A percentile compares a stretch with the other conserved stretches of the same genome.
Conservation (phyloP, 148 eudicot genomes). For the Diospyros kaki region DNA sequence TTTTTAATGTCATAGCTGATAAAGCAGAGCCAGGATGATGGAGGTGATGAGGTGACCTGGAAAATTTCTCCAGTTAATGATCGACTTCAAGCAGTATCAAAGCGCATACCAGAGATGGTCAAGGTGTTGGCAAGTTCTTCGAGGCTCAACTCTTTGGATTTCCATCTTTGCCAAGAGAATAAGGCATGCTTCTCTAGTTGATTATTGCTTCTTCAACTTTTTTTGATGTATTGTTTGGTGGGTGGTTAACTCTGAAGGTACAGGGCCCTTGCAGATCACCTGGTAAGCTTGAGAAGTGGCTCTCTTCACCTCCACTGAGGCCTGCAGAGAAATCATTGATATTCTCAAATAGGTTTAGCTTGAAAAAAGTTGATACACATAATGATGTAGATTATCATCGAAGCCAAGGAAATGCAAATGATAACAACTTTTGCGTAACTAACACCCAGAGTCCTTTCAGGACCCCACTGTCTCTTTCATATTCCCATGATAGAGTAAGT, state of each 20-base stretch:
- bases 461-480: constrained; percentile 85
- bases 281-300: constrained; percentile 44
- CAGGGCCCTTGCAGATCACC: constrained; percentile 36
- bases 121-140: constrained; percentile 75
- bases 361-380: constrained; percentile 23
- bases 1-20: constrained; percentile 46
- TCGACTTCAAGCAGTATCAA: constrained; percentile 69
- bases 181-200: constrained; percentile 29
- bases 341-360: constrained; percentile 27
- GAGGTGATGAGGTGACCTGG: constrained; percentile 88
- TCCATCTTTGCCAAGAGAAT: constrained; percentile 43
- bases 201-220: not conserved
- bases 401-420: constrained; percentile 21
- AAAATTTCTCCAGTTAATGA: constrained; percentile 84
- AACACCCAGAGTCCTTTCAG: constrained; percentile 61
- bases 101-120: constrained; percentile 55
- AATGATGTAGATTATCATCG: constrained; percentile 19
- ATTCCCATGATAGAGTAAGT: constrained; percentile 65
- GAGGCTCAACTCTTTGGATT: constrained; percentile 51
- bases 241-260: constrained; percentile 14
- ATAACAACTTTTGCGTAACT: constrained; percentile 21
- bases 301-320: constrained; percentile 38
- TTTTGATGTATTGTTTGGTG: constrained; percentile 4
- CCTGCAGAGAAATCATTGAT: constrained; percentile 28
- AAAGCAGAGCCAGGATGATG: constrained; percentile 95